These are phyloP conservation scores for Ballota nigra DNA, from an alignment of 257 asterid genomes.

Conservation along the genomic window DNA sequence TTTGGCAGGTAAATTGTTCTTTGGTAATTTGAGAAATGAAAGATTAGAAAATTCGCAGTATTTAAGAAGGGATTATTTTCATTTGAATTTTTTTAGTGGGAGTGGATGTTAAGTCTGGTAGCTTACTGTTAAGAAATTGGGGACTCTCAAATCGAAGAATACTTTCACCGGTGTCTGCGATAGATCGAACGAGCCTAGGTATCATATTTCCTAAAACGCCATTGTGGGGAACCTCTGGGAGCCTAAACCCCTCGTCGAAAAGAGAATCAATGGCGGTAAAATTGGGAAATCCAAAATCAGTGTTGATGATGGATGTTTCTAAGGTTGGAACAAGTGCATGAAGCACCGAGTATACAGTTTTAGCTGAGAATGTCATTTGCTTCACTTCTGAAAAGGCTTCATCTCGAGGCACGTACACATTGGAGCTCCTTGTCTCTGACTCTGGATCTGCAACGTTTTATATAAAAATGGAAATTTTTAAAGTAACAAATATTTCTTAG, in stretches of 20 bases:
- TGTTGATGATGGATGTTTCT: conserved; percentile 5
- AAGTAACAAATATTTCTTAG: too few species aligned
- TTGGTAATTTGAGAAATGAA: too few species aligned
- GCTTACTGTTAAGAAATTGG: conserved; percentile 44
- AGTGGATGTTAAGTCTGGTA: too few species aligned
- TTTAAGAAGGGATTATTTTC: too few species aligned
- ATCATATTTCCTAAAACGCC: conserved; percentile 22
- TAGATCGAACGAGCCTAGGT: conserved; percentile 45
- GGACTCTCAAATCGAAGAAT: conserved; percentile 57
- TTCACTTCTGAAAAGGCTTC: conserved; percentile 66
- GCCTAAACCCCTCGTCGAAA: conserved; percentile 46
- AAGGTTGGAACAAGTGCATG: conserved; percentile 49
- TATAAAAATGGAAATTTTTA: too few species aligned
- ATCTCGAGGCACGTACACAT: conserved; percentile 67
- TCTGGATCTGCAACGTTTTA: conserved; percentile 44
- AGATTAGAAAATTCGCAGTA: too few species aligned
- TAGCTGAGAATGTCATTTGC: conserved; percentile 39
- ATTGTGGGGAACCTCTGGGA: conserved; percentile 21
- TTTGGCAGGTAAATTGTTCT: too few species aligned
- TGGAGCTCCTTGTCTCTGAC: conserved; percentile 41
- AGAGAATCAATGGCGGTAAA: conserved; percentile 62
- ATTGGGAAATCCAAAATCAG: conserved; percentile 37
- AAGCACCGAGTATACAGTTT: conserved; percentile 40
- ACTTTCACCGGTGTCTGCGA: conserved; percentile 20
- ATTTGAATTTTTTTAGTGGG: too few species aligned